These are phyloP conservation scores for Cardiospermum halicacabum DNA, from an alignment of 345 rosid genomes.

Conservation along the genomic window DNA sequence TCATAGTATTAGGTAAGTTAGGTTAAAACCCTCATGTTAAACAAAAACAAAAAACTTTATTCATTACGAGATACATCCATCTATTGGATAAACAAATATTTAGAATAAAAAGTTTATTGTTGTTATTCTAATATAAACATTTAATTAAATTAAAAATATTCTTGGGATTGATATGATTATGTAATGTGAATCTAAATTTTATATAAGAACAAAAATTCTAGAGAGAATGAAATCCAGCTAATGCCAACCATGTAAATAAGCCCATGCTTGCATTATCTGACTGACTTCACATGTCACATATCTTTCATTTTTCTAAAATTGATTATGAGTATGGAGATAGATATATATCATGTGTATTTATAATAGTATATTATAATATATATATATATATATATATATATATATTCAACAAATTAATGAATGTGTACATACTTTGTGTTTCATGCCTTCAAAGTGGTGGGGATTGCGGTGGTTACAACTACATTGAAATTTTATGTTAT, in stretches of 20 bases:
- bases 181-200: not conserved
- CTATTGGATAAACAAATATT: too few relatives aligned
- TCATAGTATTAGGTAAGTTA: too few relatives aligned
- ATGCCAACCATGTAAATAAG: not conserved
- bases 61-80: too few relatives aligned
- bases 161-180: not conserved
- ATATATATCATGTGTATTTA: not conserved
- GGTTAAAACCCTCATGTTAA: too few relatives aligned
- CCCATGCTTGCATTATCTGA: not conserved
- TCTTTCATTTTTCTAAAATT: not conserved
- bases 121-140: too few relatives aligned
- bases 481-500: too few relatives aligned
- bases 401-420: not conserved
- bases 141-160: too few relatives aligned
- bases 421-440: not conserved
- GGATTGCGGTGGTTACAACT: too few relatives aligned
- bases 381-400: too few relatives aligned
- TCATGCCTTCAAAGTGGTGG: not conserved
- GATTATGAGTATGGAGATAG: not conserved
- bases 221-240: slow-evolving; percentile 10
- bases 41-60: too few relatives aligned
- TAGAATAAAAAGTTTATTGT: too few relatives aligned
- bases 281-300: not conserved
- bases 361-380: not conserved
- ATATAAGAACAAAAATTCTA: not conserved